Evolutionary conservation across 2,329 filamentous ascomycete genomes (phyloP), one percentile per base, ranked within the genome.

Genomic region (Incumbomyces lentus): DNA sequence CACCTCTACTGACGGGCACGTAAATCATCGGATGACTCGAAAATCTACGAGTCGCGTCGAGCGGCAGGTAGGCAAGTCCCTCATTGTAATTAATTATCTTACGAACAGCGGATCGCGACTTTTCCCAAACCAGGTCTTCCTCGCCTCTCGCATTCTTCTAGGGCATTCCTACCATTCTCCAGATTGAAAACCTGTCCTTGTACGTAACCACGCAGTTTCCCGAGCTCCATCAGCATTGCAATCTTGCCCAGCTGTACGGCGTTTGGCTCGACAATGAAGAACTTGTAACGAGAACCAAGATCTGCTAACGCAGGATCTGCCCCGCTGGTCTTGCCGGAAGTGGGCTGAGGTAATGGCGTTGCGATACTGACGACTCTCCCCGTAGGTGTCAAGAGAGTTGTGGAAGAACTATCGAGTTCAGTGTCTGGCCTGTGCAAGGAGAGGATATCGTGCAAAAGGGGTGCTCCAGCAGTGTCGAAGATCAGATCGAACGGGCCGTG

Each of bases 261-360:
- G 49, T 68, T 59, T 5, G 66, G 64, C 46, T 59, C 55, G 6
- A 68, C 64, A 13, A 60, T 55, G 38, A 69, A 59, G 48, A 65
- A 65, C 19, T 57, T 55, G 42, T 60, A 64, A 10, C 22, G 13
- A 11, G 13, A 3, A 14, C 18, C 22, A 3, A 41, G 4, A 12
- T 11, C 16, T 18, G 18, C 12, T 6, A 41, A 5, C 7, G 5
- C 8, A 8, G 18, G 14, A 13, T 8, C 17, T 14, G 14, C 26
- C 39, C n/a, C 32, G 10, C n/a, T n/a, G 6, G 19, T 4, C 12
- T 10, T n/a, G 8, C 5, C 18, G 17, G 22, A 6, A 26, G 8
- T 11, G 3, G 17, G 14, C 6, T n/a, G 6, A 11, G 18, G n/a
- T 8, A 29, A 17, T 5, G 39, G 39, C n/a, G 13, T 33, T n/a